Evolutionary conservation across 2,329 filamentous ascomycete genomes (phyloP).

Genomic region (Colletotrichum magnum): DNA sequence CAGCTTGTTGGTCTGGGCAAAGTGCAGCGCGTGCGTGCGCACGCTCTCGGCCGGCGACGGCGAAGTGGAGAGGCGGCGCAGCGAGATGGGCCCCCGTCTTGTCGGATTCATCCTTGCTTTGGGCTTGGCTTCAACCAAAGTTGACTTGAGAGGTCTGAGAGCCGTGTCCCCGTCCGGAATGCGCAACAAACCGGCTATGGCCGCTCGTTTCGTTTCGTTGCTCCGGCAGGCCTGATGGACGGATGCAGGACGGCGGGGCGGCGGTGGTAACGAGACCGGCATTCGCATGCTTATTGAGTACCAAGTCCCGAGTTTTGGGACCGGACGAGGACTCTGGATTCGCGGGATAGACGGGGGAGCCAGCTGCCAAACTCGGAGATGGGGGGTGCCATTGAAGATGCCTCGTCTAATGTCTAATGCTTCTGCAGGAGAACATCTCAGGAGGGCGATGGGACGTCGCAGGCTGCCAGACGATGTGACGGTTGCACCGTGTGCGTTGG

Average conservation of each 20-base stretch:
- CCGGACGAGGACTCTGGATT: background rate
- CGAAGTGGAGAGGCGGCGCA: constrained; percentile 16
- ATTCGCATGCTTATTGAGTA: constrained; percentile 19
- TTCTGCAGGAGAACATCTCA: constrained; percentile 3
- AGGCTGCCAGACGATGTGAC: constrained; percentile 27
- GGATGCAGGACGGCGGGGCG: constrained; percentile 29
- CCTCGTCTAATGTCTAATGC: constrained; percentile 1
- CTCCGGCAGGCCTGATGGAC: constrained; percentile 19
- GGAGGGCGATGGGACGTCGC: constrained; percentile 23
- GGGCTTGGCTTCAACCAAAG: constrained; percentile 30
- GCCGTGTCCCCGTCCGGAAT: constrained; percentile 26
- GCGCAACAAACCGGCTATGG: constrained; percentile 24
- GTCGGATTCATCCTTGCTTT: constrained; percentile 35
- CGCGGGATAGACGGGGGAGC: background rate
- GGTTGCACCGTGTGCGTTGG: constrained; percentile 20
- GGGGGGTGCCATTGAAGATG: constrained; percentile 4
- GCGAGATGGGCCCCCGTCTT: constrained; percentile 10
- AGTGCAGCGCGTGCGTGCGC: background rate
- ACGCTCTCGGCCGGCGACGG: constrained; percentile 14
- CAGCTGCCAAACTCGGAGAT: background rate
- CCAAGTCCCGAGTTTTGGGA: constrained; percentile 4
- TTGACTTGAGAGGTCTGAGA: constrained; percentile 35
- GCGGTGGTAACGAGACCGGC: constrained; percentile 3
- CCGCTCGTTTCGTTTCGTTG: constrained; percentile 39
- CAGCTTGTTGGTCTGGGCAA: constrained; percentile 2